Base-by-base conservation (phyloP, 495 filamentous ascomycete species). In the Xylaria curta region DNA sequence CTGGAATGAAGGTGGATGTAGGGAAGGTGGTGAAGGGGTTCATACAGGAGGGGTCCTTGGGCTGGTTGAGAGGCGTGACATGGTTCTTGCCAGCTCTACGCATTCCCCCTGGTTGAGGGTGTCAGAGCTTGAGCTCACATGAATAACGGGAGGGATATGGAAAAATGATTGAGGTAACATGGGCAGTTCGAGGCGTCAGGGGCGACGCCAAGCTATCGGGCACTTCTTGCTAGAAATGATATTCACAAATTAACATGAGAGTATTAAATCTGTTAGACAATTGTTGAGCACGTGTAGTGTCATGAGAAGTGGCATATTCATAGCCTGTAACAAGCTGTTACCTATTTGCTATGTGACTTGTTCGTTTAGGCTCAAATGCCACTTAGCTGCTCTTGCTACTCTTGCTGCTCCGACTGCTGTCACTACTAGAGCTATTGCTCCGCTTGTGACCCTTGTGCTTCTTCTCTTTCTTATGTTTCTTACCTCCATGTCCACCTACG, bases 391-490 rank as follows among this genome's bases (percentile, higher is more conserved):
- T 78, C 3, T 51, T 60, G 61, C 74, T 76, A 31, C 74, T 70
- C 49, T 71, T 74, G 31, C 75, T 78, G 65, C 72, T 76, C n/a
- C 54, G 24, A 46, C 74, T 78, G 40, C 56, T 63, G 17, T 66
- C 72, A 42, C 77, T 79, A 15, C 71, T 72, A 42, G 74, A 74
- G 58, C 74, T 78, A 24, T 66, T 73, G 42, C 74, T 72, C 21
- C 72, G 77, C 33, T 74, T 73, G 26, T 72, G 68, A 42, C 73
- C 77, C 53, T 78, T 72, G 26, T 76, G 51, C 26, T 74, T 75
- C 75, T 78, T 78, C 3, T 76, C 56, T 53, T 79, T 78, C 74
- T 79, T 79, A 40, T 79, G 69, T 67, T 76, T 76, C 66, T 79
- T 79, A 26, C 21, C 72, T 7, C 59, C 74, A 31, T 76, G 77